Evolutionary conservation across 495 filamentous ascomycete genomes (phyloP).

Genomic region (Oleoguttula mirabilis): DNA sequence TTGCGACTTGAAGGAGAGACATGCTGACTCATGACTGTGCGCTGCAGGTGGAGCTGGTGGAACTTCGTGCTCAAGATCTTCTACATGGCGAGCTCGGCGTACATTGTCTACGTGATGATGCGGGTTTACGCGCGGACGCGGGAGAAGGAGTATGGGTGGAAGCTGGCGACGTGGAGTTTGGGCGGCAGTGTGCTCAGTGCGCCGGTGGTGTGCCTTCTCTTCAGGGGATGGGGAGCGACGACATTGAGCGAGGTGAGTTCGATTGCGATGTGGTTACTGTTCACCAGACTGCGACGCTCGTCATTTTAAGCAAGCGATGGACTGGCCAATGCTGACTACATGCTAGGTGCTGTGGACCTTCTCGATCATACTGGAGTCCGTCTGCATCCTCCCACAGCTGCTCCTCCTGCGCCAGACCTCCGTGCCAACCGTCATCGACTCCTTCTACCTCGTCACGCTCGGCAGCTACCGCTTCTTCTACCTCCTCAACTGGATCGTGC

Average conservation of each 20-base stretch:
- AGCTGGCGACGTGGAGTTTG: constrained; percentile 55
- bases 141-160: constrained; percentile 87
- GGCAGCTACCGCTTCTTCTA: constrained; percentile 86
- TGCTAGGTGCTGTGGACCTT: constrained; percentile 65
- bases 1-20: not conserved
- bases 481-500: constrained; percentile 81
- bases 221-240: constrained; percentile 32
- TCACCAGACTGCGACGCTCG: not conserved
- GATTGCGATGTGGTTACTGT: not conserved
- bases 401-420: constrained; percentile 85
- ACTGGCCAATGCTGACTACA: not conserved
- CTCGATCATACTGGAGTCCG: constrained; percentile 79
- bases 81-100: constrained; percentile 74
- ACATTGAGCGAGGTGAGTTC: constrained; percentile 46
- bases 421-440: constrained; percentile 91
- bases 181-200: constrained; percentile 46
- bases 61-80: constrained; percentile 74
- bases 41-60: constrained; percentile 39
- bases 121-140: constrained; percentile 74
- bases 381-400: constrained; percentile 82
- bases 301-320: too few relatives aligned
- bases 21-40: constrained; percentile 2
- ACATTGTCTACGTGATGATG: constrained; percentile 80
- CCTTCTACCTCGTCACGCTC: constrained; percentile 78
- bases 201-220: constrained; percentile 54